Evolutionary conservation across 345 rosid genomes (phyloP).

Genomic region (Eucalyptus erythrocorys): DNA sequence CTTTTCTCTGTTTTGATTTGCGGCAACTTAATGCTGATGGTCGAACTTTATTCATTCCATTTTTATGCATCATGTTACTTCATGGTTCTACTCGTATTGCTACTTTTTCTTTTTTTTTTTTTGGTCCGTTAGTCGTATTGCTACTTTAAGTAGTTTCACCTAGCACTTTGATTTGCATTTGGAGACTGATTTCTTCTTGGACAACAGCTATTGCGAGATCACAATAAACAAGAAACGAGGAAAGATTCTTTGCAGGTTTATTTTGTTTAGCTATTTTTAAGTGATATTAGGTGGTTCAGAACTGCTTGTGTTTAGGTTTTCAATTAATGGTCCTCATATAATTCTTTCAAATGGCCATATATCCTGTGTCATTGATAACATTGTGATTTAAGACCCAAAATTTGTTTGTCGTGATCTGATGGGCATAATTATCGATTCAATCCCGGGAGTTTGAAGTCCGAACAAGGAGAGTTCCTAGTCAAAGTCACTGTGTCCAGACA

Average conservation of each 20-base stretch:
- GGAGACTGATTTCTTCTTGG: not conserved
- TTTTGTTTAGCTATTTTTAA: not conserved
- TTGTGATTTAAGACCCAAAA: not conserved
- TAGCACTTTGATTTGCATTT: not conserved
- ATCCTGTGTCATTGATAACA: not conserved
- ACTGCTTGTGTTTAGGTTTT: not conserved
- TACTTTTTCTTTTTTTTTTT: not conserved
- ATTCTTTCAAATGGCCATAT: not conserved
- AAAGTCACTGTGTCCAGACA: not conserved
- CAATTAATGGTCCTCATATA: not conserved
- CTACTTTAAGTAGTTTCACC: not conserved
- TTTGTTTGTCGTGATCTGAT: not conserved
- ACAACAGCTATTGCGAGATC: not conserved
- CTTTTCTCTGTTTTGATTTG: not conserved
- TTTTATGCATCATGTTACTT: not conserved
- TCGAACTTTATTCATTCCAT: not conserved
- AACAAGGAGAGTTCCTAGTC: not conserved
- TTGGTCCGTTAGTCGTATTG: not conserved
- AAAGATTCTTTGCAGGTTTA: not conserved
- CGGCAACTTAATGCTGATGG: not conserved
- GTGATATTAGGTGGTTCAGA: not conserved
- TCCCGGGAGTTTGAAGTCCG: not conserved
- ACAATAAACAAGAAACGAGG: not conserved
- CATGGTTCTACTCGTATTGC: not conserved
- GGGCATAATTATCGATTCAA: not conserved